Percentiles rank a stretch among this genome's conserved stretches.
Evolutionary conservation across 2,329 filamentous ascomycete species (phyloP).

Genomic region (Daldinia sp.): DNA sequence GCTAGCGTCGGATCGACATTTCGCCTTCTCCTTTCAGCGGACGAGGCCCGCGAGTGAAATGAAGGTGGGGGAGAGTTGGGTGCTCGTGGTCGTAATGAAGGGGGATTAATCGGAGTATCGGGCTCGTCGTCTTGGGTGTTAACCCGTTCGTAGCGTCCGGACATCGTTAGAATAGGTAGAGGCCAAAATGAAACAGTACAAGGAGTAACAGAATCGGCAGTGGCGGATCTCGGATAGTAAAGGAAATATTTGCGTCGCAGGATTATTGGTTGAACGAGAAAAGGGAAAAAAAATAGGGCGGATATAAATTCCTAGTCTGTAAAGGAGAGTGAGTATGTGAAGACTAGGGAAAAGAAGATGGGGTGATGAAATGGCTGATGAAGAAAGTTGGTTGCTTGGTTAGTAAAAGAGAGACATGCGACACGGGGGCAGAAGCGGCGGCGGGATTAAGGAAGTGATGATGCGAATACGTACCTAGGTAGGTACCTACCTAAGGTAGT

Average conservation of each 20-base stretch:
- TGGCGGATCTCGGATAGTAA: conserved; percentile 21
- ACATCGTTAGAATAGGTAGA: conserved; percentile 53
- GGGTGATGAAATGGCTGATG: conserved; percentile 23
- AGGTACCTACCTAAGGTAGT: not conserved
- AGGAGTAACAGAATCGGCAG: conserved; percentile 20
- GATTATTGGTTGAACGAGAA: conserved; percentile 21
- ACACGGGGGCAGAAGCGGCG: conserved; percentile 21
- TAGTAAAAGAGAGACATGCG: conserved; percentile 32
- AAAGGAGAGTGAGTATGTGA: conserved; percentile 21
- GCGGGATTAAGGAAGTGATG: conserved; percentile 25
- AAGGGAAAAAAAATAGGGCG: conserved; percentile 20
- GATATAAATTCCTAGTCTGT: conserved; percentile 27
- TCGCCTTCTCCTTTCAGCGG: conserved; percentile 58
- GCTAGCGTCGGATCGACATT: conserved; percentile 80
- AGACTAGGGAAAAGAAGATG: conserved; percentile 26
- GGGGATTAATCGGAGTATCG: conserved; percentile 46
- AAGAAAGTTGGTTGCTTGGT: conserved; percentile 22
- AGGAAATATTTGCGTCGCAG: conserved; percentile 27
- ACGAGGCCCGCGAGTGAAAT: conserved; percentile 85
- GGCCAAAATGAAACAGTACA: conserved; percentile 23
- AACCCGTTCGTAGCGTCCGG: conserved; percentile 67
- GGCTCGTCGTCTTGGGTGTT: conserved; percentile 65
- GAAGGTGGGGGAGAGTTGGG: conserved; percentile 78
- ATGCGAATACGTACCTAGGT: conserved; percentile 23
- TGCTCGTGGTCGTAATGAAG: conserved; percentile 48